Conservation (phyloP, 2,329 filamentous ascomycete species). For the Trichoderma sp. region DNA sequence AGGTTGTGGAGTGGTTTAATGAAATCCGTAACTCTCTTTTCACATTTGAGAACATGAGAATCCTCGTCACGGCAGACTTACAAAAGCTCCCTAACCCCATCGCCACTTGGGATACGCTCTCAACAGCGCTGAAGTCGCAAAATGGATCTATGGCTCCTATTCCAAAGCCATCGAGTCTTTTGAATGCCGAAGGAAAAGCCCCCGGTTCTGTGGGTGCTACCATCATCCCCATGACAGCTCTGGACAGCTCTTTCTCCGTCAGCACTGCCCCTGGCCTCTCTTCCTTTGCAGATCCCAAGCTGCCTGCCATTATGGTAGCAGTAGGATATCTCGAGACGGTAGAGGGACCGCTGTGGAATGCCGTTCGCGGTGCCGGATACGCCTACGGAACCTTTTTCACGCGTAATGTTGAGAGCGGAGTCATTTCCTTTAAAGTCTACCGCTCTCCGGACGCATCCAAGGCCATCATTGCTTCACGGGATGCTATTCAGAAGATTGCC, state of each 20-base stretch:
- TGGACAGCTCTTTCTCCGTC: conserved; percentile 87
- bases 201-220: conserved; percentile 73
- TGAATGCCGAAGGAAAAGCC: conserved; percentile 70
- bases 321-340: conserved; percentile 88
- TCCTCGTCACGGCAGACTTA: conserved; percentile 80
- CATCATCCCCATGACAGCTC: conserved; percentile 84
- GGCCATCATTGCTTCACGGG: conserved; percentile 74
- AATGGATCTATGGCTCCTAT: conserved; percentile 61
- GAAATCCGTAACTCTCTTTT: conserved; percentile 73
- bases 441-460: conserved; percentile 86
- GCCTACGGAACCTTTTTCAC: conserved; percentile 85
- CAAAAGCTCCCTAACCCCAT: conserved; percentile 71
- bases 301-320: conserved; percentile 84
- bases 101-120: conserved; percentile 66
- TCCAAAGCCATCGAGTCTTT: conserved; percentile 64
- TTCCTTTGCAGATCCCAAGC: conserved; percentile 70
- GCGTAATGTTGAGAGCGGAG: conserved; percentile 73
- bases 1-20: conserved; percentile 75
- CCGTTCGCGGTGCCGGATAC: conserved; percentile 86
- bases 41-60: conserved; percentile 78
- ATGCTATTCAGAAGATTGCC: conserved; percentile 71
- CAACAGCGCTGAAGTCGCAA: conserved; percentile 39
- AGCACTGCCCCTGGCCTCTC: conserved; percentile 71
- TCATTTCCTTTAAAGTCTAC: conserved; percentile 82
- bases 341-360: conserved; percentile 91